These are phyloP conservation scores for Penicillium verhagenii DNA, from an alignment of 495 filamentous ascomycete genomes.

Conservation along the genomic window DNA sequence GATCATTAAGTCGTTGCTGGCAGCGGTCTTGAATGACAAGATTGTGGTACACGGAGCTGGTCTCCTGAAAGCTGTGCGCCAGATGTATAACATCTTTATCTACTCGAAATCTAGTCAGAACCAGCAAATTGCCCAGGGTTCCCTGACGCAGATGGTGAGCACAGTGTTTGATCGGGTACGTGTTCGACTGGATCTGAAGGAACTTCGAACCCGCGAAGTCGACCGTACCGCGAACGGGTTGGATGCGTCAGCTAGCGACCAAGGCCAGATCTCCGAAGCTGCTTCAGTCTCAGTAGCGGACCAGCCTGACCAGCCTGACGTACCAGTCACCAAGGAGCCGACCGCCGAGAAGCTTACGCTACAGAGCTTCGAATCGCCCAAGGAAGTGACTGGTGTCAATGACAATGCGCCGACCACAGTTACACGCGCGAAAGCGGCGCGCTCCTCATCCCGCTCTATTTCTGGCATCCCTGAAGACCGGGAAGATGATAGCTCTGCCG, in stretches of 20 bases:
- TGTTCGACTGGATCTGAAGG: constrained; percentile 81
- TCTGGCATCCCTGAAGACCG: constrained; percentile 52
- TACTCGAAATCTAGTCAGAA: constrained; percentile 87
- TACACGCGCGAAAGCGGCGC: constrained; percentile 64
- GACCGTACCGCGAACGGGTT: constrained; percentile 27
- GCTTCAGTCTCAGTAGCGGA: constrained; percentile 52
- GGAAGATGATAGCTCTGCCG: constrained; percentile 56
- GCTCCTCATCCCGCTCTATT: constrained; percentile 45
- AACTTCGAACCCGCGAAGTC: constrained; percentile 55
- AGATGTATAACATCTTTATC: constrained; percentile 98
- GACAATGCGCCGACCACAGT: constrained; percentile 93
- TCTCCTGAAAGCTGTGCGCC: constrained; percentile 94
- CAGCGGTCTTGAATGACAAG: constrained; percentile 96
- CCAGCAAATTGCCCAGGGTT: constrained; percentile 95
- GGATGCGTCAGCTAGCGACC: constrained; percentile 35
- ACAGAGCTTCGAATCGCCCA: constrained; percentile 91
- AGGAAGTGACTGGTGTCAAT: constrained; percentile 87
- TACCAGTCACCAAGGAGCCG: constrained; percentile 58
- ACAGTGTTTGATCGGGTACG: constrained; percentile 97
- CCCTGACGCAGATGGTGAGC: constrained; percentile 96
- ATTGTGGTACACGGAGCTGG: constrained; percentile 97
- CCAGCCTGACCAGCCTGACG: constrained; percentile 48
- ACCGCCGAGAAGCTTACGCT: constrained; percentile 77
- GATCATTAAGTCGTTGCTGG: constrained; percentile 94
- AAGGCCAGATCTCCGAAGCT: constrained; percentile 47